Evolutionary conservation across 495 filamentous ascomycete genomes (phyloP).

Genomic region (Bathelium albidoporum): DNA sequence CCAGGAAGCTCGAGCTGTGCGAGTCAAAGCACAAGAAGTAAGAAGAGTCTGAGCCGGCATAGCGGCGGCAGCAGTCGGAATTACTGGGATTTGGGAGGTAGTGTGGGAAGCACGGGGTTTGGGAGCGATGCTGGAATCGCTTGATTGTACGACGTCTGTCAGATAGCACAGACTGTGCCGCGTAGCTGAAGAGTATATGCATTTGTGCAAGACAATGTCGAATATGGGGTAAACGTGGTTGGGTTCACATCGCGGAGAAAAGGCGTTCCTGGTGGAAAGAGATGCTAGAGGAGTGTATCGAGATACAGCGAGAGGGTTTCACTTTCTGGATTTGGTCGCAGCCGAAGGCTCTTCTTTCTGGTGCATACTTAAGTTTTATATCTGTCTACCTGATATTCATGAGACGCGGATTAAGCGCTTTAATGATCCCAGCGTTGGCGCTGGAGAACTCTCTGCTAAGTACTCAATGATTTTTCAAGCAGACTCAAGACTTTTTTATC

Average conservation of each 20-base stretch:
- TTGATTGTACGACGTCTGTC: not conserved
- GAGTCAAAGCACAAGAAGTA: conserved; percentile 63
- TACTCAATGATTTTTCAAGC: no score
- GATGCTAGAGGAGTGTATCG: not conserved
- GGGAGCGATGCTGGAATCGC: not conserved
- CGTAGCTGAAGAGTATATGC: not conserved
- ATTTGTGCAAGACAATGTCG: not conserved
- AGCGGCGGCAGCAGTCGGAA: conserved; percentile 54
- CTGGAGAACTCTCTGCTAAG: no score
- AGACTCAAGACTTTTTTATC: no score
- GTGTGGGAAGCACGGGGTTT: conserved; percentile 51
- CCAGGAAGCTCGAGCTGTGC: conserved; percentile 57
- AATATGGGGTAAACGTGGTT: no score
- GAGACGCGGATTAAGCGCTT: no score
- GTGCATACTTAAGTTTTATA: not conserved
- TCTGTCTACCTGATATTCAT: no score
- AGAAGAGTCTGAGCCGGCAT: conserved; percentile 36
- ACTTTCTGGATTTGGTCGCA: not conserved
- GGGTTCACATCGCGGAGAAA: no score
- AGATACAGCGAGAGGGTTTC: not conserved
- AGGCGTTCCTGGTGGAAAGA: no score
- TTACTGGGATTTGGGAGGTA: conserved; percentile 83
- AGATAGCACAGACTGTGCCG: not conserved
- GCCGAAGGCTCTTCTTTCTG: not conserved
- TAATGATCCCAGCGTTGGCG: no score